These are phyloP conservation scores for Physcomitrellopsis africana DNA, from an alignment of 225 moss, liverwort and hornwort species.

Conservation along the genomic window DNA sequence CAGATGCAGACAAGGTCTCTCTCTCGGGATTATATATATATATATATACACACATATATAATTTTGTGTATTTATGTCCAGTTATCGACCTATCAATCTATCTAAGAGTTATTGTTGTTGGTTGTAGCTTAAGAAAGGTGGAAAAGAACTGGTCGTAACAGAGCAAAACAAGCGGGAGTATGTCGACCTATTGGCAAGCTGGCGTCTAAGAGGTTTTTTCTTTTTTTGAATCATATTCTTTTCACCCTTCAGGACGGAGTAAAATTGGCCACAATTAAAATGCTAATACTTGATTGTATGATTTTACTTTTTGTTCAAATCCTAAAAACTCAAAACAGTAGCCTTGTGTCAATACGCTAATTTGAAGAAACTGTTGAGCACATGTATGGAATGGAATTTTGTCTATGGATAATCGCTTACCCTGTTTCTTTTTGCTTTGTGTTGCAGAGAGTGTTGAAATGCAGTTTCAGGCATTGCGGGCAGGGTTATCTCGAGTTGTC, in stretches of 20 bases:
- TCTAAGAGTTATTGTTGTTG: constrained; percentile 15
- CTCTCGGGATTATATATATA: too few species aligned
- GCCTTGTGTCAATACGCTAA: background rate
- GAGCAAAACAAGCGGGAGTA: constrained; percentile 98
- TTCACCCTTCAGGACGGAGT: too few species aligned
- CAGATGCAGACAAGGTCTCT: background rate
- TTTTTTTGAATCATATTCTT: background rate
- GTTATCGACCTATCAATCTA: too few species aligned
- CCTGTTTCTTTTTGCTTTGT: background rate
- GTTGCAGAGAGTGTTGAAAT: constrained; percentile 71
- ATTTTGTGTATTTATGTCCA: too few species aligned
- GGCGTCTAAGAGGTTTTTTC: constrained; percentile 88
- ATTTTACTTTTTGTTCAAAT: background rate
- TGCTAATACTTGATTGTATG: background rate
- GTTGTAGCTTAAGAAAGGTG: constrained; percentile 89
- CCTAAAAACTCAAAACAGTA: background rate
- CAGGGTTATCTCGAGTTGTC: constrained; percentile 67
- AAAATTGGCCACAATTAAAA: background rate
- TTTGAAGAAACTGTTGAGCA: background rate
- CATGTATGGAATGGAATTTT: background rate
- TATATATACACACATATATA: too few species aligned
- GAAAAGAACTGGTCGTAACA: constrained; percentile 73
- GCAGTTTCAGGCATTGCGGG: constrained; percentile 67
- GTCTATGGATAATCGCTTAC: background rate
- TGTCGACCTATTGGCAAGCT: constrained; percentile 93